phyloP scores from a whole-genome alignment of 169 alveolate species.

The Besnoitia besnoiti region DNA sequence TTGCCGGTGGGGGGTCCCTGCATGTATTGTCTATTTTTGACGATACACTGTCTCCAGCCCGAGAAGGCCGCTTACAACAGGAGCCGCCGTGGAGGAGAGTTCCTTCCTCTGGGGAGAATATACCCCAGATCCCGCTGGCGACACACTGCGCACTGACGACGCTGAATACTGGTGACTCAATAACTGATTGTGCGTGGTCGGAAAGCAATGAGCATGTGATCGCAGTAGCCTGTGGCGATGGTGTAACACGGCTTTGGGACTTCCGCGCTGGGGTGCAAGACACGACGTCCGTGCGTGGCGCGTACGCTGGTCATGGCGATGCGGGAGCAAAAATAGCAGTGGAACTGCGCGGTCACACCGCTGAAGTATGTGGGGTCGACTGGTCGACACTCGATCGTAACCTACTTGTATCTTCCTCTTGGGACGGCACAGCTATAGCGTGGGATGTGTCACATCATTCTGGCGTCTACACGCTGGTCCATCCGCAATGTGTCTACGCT shows the following conservation, averaged over 20 bases:
- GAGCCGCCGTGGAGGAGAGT: neutral
- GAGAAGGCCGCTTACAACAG: neutral
- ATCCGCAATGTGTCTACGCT: conserved; percentile 8
- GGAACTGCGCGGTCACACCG: conserved; percentile 58
- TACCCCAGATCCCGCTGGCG: too few species aligned
- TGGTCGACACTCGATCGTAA: conserved; percentile 49
- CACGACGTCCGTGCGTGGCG: neutral
- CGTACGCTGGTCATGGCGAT: neutral
- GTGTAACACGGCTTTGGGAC: conserved; percentile 23
- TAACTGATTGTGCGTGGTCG: conserved; percentile 57
- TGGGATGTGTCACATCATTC: conserved; percentile 51
- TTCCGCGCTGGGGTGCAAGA: neutral
- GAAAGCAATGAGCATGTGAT: neutral
- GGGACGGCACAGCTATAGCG: conserved; percentile 59
- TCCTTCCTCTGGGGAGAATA: neutral
- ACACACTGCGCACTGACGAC: neutral
- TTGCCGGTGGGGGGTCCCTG: conserved; percentile 55
- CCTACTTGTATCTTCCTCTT: conserved; percentile 58
- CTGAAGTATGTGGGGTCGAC: conserved; percentile 43
- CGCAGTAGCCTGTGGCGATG: conserved; percentile 53
- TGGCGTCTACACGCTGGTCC: conserved; percentile 21
- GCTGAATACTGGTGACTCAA: conserved; percentile 23
- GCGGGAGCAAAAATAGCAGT: neutral
- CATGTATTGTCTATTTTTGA: neutral
- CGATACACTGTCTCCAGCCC: neutral